A percentile compares a stretch with the other conserved stretches of the same genome.
These are phyloP conservation scores for Halophytophthora polymorphica DNA, from an alignment of 352 stramenopile genomes.

Conservation along the genomic window DNA sequence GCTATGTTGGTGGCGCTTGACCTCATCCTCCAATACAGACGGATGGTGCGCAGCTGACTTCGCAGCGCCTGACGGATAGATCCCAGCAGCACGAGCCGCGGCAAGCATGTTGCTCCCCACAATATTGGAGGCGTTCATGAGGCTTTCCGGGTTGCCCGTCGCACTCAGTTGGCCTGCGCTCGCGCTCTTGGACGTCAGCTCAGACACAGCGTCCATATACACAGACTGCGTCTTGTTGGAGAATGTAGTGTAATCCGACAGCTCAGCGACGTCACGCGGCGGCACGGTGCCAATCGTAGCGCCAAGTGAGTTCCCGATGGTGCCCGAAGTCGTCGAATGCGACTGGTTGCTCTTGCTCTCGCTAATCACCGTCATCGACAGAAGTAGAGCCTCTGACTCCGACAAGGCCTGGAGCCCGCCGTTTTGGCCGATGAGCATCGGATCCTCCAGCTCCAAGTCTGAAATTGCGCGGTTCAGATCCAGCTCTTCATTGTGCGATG, in stretches of 20 bases:
- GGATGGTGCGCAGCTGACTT: conserved; percentile 16
- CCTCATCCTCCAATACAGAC: conserved; percentile 5
- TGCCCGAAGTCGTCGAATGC: conserved; percentile 29
- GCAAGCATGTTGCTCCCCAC: conserved; percentile 34
- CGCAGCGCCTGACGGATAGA: conserved; percentile 25
- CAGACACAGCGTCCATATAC: conserved; percentile 27
- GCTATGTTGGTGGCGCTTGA: not conserved
- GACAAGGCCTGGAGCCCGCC: conserved; percentile 32
- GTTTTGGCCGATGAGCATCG: conserved; percentile 75
- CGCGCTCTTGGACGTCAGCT: conserved; percentile 9
- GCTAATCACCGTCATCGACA: conserved; percentile 53
- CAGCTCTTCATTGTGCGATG: conserved; percentile 69
- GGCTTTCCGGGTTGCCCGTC: conserved; percentile 15
- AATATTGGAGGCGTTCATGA: conserved; percentile 39
- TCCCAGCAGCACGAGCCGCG: conserved; percentile 30
- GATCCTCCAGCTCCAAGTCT: conserved; percentile 81
- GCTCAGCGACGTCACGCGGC: not conserved
- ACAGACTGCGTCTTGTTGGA: conserved; percentile 22
- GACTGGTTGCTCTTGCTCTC: conserved; percentile 49
- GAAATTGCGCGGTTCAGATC: conserved; percentile 80
- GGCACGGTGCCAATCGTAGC: not conserved
- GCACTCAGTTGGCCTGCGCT: not conserved
- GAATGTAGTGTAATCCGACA: conserved; percentile 3
- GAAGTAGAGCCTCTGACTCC: conserved; percentile 40
- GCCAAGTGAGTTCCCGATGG: conserved; percentile 28